Conservation (phyloP, 768 basidiomycete species). For the Chalciporus chontae region DNA sequence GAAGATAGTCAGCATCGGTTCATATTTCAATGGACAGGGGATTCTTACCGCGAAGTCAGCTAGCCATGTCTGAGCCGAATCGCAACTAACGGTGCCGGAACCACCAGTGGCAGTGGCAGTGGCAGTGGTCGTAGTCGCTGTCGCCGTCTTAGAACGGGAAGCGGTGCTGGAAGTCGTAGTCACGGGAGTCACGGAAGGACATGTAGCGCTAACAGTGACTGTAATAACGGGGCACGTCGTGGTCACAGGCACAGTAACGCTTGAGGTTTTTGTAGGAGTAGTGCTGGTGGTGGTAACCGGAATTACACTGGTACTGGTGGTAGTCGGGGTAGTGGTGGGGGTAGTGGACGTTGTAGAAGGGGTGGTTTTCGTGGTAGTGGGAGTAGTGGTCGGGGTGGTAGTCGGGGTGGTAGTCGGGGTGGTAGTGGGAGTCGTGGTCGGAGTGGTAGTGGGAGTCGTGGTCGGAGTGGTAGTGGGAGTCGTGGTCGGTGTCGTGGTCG, state of each 20-base stretch:
- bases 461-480: not conserved
- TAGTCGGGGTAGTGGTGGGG: not conserved
- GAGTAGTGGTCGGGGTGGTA: not conserved
- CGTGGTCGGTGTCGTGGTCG: not conserved
- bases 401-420: not conserved
- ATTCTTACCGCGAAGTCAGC: constrained; percentile 18
- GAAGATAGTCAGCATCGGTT: not conserved
- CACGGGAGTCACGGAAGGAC: not conserved
- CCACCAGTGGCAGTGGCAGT: not conserved
- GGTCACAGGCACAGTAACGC: not conserved
- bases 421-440: not conserved
- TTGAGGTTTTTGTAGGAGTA: not conserved
- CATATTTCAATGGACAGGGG: too few relatives aligned
- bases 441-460: too few relatives aligned
- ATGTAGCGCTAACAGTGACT: too few relatives aligned
- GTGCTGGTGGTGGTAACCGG: not conserved
- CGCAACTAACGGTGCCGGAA: constrained; percentile 4
- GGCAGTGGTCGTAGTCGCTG: not conserved
- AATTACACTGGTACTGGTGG: not conserved
- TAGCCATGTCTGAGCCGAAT: constrained; percentile 23
- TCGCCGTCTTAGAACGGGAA: not conserved
- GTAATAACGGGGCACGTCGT: too few relatives aligned
- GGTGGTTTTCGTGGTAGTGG: not conserved
- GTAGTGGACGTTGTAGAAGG: not conserved
- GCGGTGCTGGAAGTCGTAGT: not conserved